Conservation (phyloP, 441 rosid species). For the Adansonia grandidieri region DNA sequence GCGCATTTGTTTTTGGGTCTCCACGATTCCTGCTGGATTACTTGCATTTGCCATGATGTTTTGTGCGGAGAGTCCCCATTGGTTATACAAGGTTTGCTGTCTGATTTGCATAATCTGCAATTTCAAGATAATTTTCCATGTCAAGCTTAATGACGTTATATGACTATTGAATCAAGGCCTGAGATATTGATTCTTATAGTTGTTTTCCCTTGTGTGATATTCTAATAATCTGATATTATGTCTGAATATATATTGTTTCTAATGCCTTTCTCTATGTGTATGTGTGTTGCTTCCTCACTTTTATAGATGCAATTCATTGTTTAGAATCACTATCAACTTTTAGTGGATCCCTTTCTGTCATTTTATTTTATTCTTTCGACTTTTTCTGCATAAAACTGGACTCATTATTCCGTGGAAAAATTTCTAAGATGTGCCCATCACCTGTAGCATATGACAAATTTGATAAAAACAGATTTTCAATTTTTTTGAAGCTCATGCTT, state of each 20-base stretch:
- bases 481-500: conserved; percentile 17
- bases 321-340: not conserved
- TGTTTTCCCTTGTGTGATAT: not conserved
- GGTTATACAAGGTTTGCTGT: conserved; percentile 79
- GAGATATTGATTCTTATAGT: not conserved
- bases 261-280: not conserved
- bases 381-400: conserved; percentile 5
- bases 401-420: not conserved
- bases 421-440: not conserved
- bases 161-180: not conserved
- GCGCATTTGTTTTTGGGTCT: conserved; percentile 90
- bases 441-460: conserved; percentile 1
- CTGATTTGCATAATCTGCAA: conserved; percentile 7
- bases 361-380: not conserved
- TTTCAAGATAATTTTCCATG: not conserved
- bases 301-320: conserved; percentile 3
- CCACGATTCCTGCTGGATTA: conserved; percentile 76
- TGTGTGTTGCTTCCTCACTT: not conserved
- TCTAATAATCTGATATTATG: not conserved
- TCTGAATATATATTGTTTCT: not conserved
- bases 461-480: not conserved
- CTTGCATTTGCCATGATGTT: conserved; percentile 78
- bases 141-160: not conserved
- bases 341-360: not conserved
- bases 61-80: conserved; percentile 92